phyloP scores from a whole-genome alignment of 148 eudicot genomes.

The Amaranthus hypochondriacus region DNA sequence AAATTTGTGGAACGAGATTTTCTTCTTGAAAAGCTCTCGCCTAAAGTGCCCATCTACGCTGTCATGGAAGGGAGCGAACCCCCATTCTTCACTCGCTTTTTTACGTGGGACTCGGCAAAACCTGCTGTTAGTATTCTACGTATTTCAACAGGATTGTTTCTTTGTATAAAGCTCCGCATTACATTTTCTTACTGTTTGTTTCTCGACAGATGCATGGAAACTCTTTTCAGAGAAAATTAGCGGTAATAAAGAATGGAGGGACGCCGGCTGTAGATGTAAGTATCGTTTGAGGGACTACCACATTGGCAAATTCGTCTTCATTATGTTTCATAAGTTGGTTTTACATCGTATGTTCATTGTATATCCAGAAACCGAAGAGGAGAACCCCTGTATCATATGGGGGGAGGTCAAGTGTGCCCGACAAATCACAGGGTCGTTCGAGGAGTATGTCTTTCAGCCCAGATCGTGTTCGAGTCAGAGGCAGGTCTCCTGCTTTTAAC shows the following conservation, averaged over 20 bases:
- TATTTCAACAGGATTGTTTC: constrained; percentile 1
- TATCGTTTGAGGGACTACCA: constrained; percentile 9
- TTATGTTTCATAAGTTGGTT: not conserved
- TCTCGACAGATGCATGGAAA: constrained; percentile 83
- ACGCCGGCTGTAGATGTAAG: constrained; percentile 57
- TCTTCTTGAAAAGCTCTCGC: constrained; percentile 69
- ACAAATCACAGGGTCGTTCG: constrained; percentile 88
- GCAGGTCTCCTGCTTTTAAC: constrained; percentile 95
- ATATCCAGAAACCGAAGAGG: constrained; percentile 81
- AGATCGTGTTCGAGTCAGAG: constrained; percentile 86
- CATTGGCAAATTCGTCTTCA: not conserved
- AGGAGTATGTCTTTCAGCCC: constrained; percentile 89
- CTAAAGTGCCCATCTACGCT: constrained; percentile 61
- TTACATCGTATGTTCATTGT: constrained; percentile 5
- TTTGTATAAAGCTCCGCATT: not conserved
- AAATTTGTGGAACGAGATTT: constrained; percentile 83
- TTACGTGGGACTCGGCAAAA: constrained; percentile 83
- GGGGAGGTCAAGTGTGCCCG: constrained; percentile 82
- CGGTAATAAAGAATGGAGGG: constrained; percentile 65
- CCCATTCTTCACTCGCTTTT: constrained; percentile 85
- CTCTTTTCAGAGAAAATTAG: constrained; percentile 80
- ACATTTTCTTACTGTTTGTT: constrained; percentile 1
- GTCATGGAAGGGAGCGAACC: constrained; percentile 90
- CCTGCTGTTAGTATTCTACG: constrained; percentile 49
- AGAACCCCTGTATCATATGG: constrained; percentile 67